A percentile compares a stretch with the other conserved stretches of the same genome.
These are phyloP conservation scores for Blastobotrys attinorum DNA, from an alignment of 805 yeast species.

Conservation along the genomic window DNA sequence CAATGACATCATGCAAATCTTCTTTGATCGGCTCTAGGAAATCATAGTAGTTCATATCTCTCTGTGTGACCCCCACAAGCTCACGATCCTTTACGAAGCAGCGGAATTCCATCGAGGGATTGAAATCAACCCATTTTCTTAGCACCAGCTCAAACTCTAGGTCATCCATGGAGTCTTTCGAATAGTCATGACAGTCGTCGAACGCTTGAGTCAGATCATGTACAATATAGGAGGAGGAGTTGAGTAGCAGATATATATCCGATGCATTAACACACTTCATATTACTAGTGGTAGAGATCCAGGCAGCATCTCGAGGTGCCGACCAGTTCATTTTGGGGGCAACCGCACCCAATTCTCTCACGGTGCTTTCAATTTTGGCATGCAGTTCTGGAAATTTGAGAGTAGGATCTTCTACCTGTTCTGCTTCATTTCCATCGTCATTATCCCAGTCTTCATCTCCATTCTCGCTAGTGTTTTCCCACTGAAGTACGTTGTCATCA, in stretches of 20 bases:
- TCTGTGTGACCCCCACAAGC: constrained; percentile 69
- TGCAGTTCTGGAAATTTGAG: constrained; percentile 55
- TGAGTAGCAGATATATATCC: constrained; percentile 73
- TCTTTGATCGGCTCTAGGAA: constrained; percentile 50
- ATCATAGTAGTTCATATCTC: constrained; percentile 79
- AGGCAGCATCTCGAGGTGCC: constrained; percentile 87
- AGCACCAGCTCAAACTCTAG: constrained; percentile 54
- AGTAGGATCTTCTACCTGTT: constrained; percentile 35
- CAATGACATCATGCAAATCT: constrained; percentile 41
- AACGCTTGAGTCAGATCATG: constrained; percentile 77
- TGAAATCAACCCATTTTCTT: constrained; percentile 73
- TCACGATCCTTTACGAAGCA: constrained; percentile 62
- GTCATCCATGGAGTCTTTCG: constrained; percentile 19
- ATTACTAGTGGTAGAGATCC: constrained; percentile 78
- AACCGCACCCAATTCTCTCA: constrained; percentile 48
- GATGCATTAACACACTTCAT: constrained; percentile 61
- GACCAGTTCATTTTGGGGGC: constrained; percentile 96
- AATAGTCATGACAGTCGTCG: constrained; percentile 29
- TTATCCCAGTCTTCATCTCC: constrained; percentile 26
- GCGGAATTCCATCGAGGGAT: constrained; percentile 89
- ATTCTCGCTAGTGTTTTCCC: constrained; percentile 64
- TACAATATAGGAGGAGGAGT: constrained; percentile 79
- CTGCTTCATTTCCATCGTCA: constrained; percentile 20
- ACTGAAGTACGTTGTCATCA: constrained; percentile 40
- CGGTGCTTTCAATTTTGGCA: constrained; percentile 36